Evolutionary conservation across 257 asterid species (phyloP).

Genomic region (Scutellaria barbata): DNA sequence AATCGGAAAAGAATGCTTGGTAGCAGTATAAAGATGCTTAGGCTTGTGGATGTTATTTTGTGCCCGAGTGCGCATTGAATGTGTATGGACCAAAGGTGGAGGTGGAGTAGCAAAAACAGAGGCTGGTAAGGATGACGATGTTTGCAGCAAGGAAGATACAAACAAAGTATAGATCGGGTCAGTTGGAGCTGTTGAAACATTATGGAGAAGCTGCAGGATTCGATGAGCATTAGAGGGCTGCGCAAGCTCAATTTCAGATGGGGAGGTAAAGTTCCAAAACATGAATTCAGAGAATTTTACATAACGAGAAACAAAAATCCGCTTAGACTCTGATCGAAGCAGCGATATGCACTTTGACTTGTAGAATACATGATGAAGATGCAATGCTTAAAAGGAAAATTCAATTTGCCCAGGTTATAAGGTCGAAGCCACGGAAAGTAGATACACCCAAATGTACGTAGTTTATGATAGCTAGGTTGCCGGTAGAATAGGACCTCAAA

Average conservation of each 20-base stretch:
- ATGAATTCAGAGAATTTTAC: too few species aligned
- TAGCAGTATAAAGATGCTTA: neutral
- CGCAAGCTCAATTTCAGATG: too few species aligned
- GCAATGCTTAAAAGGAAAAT: too few species aligned
- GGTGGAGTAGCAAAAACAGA: neutral
- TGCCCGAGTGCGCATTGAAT: neutral
- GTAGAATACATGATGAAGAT: neutral
- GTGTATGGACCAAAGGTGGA: neutral
- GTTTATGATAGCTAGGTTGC: too few species aligned
- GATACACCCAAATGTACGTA: too few species aligned
- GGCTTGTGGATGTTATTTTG: neutral
- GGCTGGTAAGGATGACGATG: too few species aligned
- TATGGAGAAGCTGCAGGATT: too few species aligned
- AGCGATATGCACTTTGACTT: neutral
- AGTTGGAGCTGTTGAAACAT: too few species aligned
- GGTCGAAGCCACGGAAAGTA: neutral
- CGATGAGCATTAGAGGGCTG: too few species aligned
- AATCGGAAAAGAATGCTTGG: neutral
- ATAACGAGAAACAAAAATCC: too few species aligned
- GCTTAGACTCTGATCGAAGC: neutral
- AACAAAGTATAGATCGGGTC: too few species aligned
- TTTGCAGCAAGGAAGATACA: neutral
- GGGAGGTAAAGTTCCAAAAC: too few species aligned
- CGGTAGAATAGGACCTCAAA: neutral
- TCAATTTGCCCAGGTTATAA: neutral